phyloP scores from a whole-genome alignment of 257 asterid genomes.

The Plantago major region DNA sequence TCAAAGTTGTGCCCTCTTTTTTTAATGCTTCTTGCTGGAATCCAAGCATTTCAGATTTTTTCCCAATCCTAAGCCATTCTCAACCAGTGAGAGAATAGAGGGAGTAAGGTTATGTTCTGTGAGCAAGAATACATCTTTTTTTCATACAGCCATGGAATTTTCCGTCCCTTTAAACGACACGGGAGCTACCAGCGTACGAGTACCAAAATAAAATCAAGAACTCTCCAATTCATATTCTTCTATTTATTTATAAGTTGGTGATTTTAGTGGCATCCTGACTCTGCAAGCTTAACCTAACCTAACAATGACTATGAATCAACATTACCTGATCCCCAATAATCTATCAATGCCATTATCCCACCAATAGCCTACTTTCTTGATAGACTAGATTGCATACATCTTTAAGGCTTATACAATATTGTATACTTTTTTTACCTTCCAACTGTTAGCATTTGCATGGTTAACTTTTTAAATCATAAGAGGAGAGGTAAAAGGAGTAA shows the following conservation, averaged over 20 bases:
- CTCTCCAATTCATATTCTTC: background rate
- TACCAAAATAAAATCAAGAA: too few species aligned
- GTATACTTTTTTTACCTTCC: background rate
- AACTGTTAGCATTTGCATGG: background rate
- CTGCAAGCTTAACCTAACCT: constrained; percentile 11
- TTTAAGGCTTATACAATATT: background rate
- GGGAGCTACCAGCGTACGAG: too few species aligned
- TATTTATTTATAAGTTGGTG: background rate
- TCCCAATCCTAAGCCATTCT: too few species aligned
- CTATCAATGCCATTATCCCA: background rate
- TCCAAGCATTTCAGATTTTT: too few species aligned
- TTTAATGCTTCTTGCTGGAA: too few species aligned
- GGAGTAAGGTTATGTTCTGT: too few species aligned
- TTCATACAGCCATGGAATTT: too few species aligned
- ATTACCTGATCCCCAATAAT: constrained; percentile 5
- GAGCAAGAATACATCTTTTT: too few species aligned
- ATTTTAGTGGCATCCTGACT: constrained; percentile 25
- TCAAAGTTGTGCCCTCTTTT: too few species aligned
- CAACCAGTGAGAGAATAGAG: too few species aligned
- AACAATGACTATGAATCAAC: constrained; percentile 16
- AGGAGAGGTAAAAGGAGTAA: background rate
- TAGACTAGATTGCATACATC: constrained; percentile 2
- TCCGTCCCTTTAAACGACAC: too few species aligned
- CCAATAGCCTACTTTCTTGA: background rate
- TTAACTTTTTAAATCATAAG: background rate